These are phyloP conservation scores for Eleusine indica DNA, from an alignment of 176 grass and related monocot species.

Conservation along the genomic window DNA sequence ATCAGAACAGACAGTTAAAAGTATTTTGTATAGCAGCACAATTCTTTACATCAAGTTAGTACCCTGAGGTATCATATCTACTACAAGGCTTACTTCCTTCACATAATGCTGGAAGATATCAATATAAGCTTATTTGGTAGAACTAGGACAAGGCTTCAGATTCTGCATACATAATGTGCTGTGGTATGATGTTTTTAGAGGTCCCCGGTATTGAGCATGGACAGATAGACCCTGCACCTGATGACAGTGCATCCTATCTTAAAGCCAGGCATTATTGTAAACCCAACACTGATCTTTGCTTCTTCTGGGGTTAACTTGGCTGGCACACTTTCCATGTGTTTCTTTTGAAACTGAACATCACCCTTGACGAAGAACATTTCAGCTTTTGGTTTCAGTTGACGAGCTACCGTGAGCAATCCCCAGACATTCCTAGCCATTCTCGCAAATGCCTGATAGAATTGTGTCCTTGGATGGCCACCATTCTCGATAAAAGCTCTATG, in stretches of 20 bases:
- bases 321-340: conserved; percentile 76
- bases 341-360: conserved; percentile 46
- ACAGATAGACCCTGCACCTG: conserved; percentile 70
- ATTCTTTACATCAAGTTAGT: conserved; percentile 40
- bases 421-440: conserved; percentile 73
- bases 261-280: conserved; percentile 84
- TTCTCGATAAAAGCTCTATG: conserved; percentile 66
- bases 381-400: conserved; percentile 60
- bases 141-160: conserved; percentile 3
- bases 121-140: conserved; percentile 21
- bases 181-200: conserved; percentile 22
- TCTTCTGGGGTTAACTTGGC: conserved; percentile 31
- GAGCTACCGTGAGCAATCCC: conserved; percentile 58
- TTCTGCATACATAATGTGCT: conserved; percentile 40
- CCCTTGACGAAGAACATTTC: conserved; percentile 74
- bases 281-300: conserved; percentile 61
- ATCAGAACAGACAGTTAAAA: conserved; percentile 10
- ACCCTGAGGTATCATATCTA: conserved; percentile 37
- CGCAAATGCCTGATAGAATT: conserved; percentile 71
- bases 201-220: conserved; percentile 1
- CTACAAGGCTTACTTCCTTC: conserved; percentile 15
- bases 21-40: conserved; percentile 23
- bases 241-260: conserved; percentile 73
- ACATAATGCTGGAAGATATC: conserved; percentile 27
- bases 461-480: conserved; percentile 83